Percentiles rank a stretch among this genome's conserved stretches.
Evolutionary conservation across 129 eudicot genomes (phyloP).

Genomic region (Chrysanthemum makinoi): DNA sequence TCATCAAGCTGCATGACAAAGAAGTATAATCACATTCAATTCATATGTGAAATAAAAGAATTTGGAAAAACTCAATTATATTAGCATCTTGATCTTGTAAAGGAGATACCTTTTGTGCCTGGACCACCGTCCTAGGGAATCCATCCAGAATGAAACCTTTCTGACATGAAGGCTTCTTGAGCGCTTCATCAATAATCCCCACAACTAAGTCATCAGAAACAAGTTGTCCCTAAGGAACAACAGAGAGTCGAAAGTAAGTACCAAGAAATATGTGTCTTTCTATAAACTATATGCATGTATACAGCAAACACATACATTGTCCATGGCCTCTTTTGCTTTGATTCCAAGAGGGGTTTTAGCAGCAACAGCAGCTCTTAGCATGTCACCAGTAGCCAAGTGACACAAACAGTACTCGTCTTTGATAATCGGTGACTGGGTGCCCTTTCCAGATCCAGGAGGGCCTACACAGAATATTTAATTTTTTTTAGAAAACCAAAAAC

Average conservation of each 20-base stretch:
- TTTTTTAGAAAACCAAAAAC: not conserved
- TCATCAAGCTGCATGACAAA: constrained; percentile 69
- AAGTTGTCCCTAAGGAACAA: constrained; percentile 64
- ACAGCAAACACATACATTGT: constrained; percentile 47
- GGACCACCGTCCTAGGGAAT: constrained; percentile 87
- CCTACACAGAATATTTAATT: constrained; percentile 43
- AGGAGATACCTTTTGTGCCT: constrained; percentile 68
- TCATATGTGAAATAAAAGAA: not conserved
- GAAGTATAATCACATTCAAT: not conserved
- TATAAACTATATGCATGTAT: constrained; percentile 3
- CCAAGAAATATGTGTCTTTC: not conserved
- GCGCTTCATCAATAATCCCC: constrained; percentile 91
- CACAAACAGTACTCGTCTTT: constrained; percentile 94
- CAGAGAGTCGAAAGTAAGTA: constrained; percentile 5
- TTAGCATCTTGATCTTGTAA: constrained; percentile 5
- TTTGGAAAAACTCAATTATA: not conserved
- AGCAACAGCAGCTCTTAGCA: constrained; percentile 96
- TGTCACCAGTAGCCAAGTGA: constrained; percentile 92
- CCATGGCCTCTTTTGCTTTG: constrained; percentile 94
- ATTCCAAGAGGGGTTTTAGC: constrained; percentile 95
- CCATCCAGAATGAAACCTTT: constrained; percentile 98
- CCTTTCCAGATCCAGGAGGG: constrained; percentile 99
- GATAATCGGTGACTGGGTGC: constrained; percentile 88
- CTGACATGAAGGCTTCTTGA: constrained; percentile 90
- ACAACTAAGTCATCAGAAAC: constrained; percentile 97